A percentile compares a stretch with the other conserved stretches of the same genome.
These are phyloP conservation scores for Pythium coloratum DNA, from an alignment of 352 stramenopile species.

Conservation along the genomic window DNA sequence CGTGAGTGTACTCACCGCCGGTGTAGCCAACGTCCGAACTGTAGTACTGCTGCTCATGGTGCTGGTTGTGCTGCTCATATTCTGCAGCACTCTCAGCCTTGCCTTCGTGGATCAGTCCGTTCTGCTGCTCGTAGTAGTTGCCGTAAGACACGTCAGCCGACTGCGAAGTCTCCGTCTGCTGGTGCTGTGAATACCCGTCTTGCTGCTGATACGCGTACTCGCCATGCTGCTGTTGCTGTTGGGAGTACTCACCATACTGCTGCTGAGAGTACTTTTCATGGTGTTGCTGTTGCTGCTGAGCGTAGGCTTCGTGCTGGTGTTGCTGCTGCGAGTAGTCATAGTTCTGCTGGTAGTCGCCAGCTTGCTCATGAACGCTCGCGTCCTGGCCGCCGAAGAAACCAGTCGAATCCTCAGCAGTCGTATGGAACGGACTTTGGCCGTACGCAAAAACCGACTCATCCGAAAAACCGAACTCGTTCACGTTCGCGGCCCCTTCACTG, in stretches of 20 bases:
- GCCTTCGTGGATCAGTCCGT: neutral
- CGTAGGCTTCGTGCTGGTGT: neutral
- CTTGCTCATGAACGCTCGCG: neutral
- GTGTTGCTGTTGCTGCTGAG: neutral
- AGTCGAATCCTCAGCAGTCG: neutral
- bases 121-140: conserved; percentile 4
- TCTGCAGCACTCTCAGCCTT: neutral
- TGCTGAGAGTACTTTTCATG: neutral
- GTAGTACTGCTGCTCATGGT: conserved; percentile 6
- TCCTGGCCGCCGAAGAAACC: neutral
- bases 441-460: neutral
- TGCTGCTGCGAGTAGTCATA: neutral
- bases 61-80: conserved; percentile 6
- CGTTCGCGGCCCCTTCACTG: neutral
- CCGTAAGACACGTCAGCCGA: neutral
- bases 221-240: neutral
- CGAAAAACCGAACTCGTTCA: conserved; percentile 3
- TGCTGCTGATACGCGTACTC: conserved; percentile 1
- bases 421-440: neutral
- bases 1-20: neutral
- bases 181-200: neutral
- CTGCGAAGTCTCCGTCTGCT: conserved; percentile 1
- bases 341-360: neutral
- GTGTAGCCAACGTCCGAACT: neutral
- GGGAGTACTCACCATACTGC: neutral